A percentile compares a stretch with the other conserved stretches of the same genome.
phyloP scores from a whole-genome alignment of 495 filamentous ascomycete genomes.

The Pseudevernia furfuracea region DNA sequence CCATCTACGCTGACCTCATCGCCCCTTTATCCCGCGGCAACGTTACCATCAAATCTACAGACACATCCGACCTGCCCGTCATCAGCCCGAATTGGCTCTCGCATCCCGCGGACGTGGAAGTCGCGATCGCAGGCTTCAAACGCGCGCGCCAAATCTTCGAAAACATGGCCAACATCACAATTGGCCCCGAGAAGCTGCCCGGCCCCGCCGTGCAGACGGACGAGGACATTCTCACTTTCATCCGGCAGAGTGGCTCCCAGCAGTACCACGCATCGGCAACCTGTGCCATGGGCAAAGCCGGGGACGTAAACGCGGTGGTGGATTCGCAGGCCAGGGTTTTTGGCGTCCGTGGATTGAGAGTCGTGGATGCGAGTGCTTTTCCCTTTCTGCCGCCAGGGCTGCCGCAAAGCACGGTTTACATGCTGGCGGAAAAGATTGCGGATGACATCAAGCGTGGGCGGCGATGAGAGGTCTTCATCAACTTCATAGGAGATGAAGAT shows the following conservation, averaged over 20 bases:
- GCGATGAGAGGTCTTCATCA: neutral
- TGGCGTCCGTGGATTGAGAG: constrained; percentile 32
- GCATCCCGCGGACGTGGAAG: constrained; percentile 44
- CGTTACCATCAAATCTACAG: constrained; percentile 41
- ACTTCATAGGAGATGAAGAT: too few species aligned
- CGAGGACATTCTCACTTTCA: constrained; percentile 41
- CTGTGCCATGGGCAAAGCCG: constrained; percentile 35
- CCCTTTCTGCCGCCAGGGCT: constrained; percentile 43
- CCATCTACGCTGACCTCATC: constrained; percentile 34
- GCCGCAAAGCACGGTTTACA: constrained; percentile 35
- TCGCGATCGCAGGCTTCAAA: constrained; percentile 48
- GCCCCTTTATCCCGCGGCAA: constrained; percentile 46
- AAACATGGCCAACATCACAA: constrained; percentile 33
- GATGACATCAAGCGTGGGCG: constrained; percentile 18
- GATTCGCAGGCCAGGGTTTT: constrained; percentile 36
- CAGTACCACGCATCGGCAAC: constrained; percentile 48
- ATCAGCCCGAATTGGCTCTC: constrained; percentile 52
- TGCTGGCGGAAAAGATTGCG: constrained; percentile 37
- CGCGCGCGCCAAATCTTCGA: constrained; percentile 38
- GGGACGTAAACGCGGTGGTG: constrained; percentile 37
- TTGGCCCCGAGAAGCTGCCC: constrained; percentile 46
- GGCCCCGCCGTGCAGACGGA: constrained; percentile 42
- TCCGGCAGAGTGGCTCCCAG: constrained; percentile 38
- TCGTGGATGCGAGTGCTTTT: constrained; percentile 49
- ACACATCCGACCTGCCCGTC: constrained; percentile 40